A percentile compares a stretch with the other conserved stretches of the same genome.
phyloP scores from a whole-genome alignment of 2,329 filamentous ascomycete genomes.

The Leptographium wingfieldii region DNA sequence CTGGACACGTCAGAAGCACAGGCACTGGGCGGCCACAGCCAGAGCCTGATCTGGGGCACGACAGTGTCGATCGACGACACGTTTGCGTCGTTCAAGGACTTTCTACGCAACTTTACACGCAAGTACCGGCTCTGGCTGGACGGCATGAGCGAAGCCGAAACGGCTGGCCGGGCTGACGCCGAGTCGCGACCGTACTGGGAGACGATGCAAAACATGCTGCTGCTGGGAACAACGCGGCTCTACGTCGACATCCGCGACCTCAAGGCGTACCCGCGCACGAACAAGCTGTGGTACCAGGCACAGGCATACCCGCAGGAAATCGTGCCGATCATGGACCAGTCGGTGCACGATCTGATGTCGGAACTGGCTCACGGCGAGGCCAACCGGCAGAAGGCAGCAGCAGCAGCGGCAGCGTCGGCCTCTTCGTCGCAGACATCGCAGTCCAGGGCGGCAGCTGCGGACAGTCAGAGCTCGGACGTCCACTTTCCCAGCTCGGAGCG shows the following conservation, averaged over 20 bases:
- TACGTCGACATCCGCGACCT: conserved; percentile 84
- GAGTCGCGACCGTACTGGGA: conserved; percentile 73
- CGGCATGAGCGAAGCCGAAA: conserved; percentile 67
- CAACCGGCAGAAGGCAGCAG: conserved; percentile 47
- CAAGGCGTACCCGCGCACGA: conserved; percentile 81
- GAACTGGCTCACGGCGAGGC: conserved; percentile 76
- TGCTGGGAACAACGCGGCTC: conserved; percentile 69
- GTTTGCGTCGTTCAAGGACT: conserved; percentile 78
- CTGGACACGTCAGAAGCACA: conserved; percentile 89
- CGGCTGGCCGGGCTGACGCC: conserved; percentile 54
- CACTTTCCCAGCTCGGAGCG: conserved; percentile 70
- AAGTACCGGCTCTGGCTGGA: conserved; percentile 92
- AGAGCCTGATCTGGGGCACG: conserved; percentile 89
- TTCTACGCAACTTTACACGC: conserved; percentile 78
- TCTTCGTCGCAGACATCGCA: conserved; percentile 1
- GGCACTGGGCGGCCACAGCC: conserved; percentile 66
- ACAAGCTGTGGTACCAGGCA: conserved; percentile 90
- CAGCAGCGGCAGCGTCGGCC: conserved; percentile 9
- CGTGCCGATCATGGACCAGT: conserved; percentile 90
- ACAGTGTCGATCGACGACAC: conserved; percentile 90
- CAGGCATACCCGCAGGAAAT: conserved; percentile 94
- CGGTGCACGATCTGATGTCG: conserved; percentile 84
- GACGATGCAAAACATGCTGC: conserved; percentile 80
- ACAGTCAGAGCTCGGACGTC: conserved; percentile 55
- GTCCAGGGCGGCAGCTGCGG: background rate